A percentile compares a stretch with the other conserved stretches of the same genome.
These are phyloP conservation scores for Neocucurbitaria cava DNA, from an alignment of 2,329 filamentous ascomycete species.

Conservation along the genomic window DNA sequence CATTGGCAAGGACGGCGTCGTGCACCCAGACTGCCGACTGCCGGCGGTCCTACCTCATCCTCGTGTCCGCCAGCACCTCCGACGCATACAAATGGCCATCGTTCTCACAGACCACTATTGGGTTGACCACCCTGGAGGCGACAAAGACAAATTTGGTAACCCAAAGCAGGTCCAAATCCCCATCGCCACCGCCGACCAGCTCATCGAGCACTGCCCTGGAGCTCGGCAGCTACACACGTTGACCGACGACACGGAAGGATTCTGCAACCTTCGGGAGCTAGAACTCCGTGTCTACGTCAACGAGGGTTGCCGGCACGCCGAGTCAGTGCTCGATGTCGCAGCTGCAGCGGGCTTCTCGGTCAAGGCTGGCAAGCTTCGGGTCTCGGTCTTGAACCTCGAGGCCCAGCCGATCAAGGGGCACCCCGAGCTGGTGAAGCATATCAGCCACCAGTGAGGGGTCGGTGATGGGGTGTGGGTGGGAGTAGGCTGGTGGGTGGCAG, in stretches of 20 bases:
- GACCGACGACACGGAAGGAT: conserved; percentile 5
- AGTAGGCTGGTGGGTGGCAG: neutral
- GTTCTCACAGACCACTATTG: conserved; percentile 13
- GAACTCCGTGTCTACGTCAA: conserved; percentile 11
- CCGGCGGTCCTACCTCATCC: conserved; percentile 2
- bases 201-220: conserved; percentile 13
- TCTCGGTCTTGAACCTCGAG: too few relatives aligned
- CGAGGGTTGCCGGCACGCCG: conserved; percentile 4
- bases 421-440: neutral
- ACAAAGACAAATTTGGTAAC: too few relatives aligned
- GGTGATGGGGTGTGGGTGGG: neutral
- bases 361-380: conserved; percentile 7
- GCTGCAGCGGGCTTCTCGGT: conserved; percentile 9
- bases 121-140: neutral
- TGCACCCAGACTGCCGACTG: neutral
- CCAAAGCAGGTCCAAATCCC: neutral
- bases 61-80: conserved; percentile 1
- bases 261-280: conserved; percentile 9
- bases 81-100: conserved; percentile 11
- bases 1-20: neutral
- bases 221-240: conserved; percentile 16
- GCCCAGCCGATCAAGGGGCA: too few relatives aligned
- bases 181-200: conserved; percentile 8
- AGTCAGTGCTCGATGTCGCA: conserved; percentile 5
- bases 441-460: neutral